phyloP scores from a whole-genome alignment of 768 basidiomycete species.

The Leccinum fibrillosum region DNA sequence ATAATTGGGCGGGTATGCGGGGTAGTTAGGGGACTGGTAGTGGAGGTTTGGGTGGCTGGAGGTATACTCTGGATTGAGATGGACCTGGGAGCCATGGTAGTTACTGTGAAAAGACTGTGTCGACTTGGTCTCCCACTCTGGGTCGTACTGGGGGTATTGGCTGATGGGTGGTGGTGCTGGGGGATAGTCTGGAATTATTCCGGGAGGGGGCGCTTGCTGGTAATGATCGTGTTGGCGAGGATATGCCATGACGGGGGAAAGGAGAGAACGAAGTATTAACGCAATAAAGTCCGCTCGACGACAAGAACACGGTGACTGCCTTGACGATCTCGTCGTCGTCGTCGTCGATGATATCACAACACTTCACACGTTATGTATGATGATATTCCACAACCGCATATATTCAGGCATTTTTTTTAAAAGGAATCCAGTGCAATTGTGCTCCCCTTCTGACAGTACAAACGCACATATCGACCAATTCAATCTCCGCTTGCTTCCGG shows the following conservation, averaged over 20 bases:
- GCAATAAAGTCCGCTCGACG: slow-evolving; percentile 19
- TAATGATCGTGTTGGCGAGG: slow-evolving; percentile 53
- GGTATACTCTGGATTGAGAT: slow-evolving; percentile 62
- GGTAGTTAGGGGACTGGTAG: slow-evolving; percentile 43
- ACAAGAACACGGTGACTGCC: neutral
- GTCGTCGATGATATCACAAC: neutral
- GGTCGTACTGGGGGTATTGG: slow-evolving; percentile 42
- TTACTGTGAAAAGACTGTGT: slow-evolving; percentile 58
- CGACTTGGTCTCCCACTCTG: slow-evolving; percentile 51
- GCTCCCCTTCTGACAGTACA: neutral
- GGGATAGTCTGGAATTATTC: slow-evolving; percentile 36
- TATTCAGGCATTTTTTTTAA: neutral
- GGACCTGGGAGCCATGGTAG: slow-evolving; percentile 66
- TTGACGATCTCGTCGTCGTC: neutral
- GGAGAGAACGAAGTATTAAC: neutral
- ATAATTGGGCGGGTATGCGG: slow-evolving; percentile 45
- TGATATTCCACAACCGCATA: neutral
- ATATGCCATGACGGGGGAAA: slow-evolving; percentile 47
- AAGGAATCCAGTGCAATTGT: neutral
- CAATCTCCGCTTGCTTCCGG: slow-evolving; percentile 43
- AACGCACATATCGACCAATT: slow-evolving; percentile 22
- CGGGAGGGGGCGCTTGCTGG: slow-evolving; percentile 34
- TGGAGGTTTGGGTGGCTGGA: slow-evolving; percentile 45
- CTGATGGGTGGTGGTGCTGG: slow-evolving; percentile 23
- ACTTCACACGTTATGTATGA: neutral